Evolutionary conservation across 306 rosid species (phyloP).

Genomic region (Prunus salicina): DNA sequence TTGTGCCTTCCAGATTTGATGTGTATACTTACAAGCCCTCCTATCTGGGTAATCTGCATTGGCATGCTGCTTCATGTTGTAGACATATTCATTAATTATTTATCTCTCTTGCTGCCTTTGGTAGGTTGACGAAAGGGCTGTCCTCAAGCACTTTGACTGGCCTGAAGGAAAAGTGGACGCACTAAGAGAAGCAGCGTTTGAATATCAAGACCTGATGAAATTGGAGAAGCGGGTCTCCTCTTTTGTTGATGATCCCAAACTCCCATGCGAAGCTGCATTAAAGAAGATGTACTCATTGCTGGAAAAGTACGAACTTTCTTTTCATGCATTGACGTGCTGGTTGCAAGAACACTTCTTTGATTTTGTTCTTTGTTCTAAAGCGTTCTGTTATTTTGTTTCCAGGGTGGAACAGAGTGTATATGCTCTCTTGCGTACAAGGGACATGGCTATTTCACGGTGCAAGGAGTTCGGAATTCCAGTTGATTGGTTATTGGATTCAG

Average conservation of each 20-base stretch:
- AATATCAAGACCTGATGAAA: slow-evolving; percentile 87
- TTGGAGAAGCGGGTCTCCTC: slow-evolving; percentile 81
- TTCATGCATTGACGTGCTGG: slow-evolving; percentile 16
- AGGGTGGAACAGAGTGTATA: slow-evolving; percentile 94
- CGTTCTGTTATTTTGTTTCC: slow-evolving; percentile 14
- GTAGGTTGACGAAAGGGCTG: slow-evolving; percentile 97
- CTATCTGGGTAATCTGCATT: not conserved
- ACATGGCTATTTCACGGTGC: slow-evolving; percentile 93
- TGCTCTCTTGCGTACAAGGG: slow-evolving; percentile 89
- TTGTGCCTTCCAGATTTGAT: not conserved
- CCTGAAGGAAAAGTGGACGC: slow-evolving; percentile 99
- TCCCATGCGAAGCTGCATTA: slow-evolving; percentile 77
- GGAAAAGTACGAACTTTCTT: slow-evolving; percentile 65
- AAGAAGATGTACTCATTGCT: slow-evolving; percentile 99
- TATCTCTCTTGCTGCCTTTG: slow-evolving; percentile 14
- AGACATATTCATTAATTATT: not conserved
- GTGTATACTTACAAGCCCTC: not conserved
- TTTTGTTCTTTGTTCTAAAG: slow-evolving; percentile 8
- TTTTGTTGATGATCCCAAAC: slow-evolving; percentile 79
- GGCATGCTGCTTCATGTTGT: not conserved
- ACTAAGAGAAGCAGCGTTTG: slow-evolving; percentile 95
- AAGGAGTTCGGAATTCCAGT: slow-evolving; percentile 90
- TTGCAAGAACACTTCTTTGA: not conserved
- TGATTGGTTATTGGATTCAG: slow-evolving; percentile 86
- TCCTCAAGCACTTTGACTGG: slow-evolving; percentile 99